Evolutionary conservation across 495 filamentous ascomycete species (phyloP).

Genomic region (Pseudomonodictys pantanalensis): DNA sequence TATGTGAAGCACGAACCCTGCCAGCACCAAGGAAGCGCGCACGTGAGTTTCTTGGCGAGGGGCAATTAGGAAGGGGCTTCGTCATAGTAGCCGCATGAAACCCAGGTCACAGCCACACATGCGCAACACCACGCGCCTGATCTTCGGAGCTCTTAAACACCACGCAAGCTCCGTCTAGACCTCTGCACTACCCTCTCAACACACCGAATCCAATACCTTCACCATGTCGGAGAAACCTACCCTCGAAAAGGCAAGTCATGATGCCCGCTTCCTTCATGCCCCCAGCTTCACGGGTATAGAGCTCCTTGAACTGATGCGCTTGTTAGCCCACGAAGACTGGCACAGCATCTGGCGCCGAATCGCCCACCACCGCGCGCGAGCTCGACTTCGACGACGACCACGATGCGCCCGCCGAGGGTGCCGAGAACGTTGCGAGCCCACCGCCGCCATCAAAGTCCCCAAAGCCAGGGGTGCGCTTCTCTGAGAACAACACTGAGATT

Average conservation of each 20-base stretch:
- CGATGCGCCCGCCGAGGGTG: conserved; percentile 50
- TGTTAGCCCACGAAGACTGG: conserved; percentile 17
- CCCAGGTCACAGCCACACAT: no score
- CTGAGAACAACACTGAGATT: conserved; percentile 45
- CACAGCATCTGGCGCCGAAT: conserved; percentile 55
- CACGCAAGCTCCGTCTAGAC: no score
- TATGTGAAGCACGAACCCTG: no score
- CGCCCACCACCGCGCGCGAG: conserved; percentile 77
- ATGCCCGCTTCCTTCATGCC: neutral
- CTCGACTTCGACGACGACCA: conserved; percentile 87
- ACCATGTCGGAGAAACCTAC: conserved; percentile 20
- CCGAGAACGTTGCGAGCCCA: conserved; percentile 39
- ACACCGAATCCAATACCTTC: no score
- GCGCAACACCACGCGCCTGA: no score
- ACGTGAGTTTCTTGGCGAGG: no score
- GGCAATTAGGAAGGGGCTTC: no score
- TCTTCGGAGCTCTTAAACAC: no score
- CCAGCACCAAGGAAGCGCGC: no score
- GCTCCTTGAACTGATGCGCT: neutral
- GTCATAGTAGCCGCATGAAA: no score
- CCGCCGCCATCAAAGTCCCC: conserved; percentile 38
- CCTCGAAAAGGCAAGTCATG: conserved; percentile 6
- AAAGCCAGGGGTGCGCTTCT: conserved; percentile 44
- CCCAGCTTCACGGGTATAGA: neutral
- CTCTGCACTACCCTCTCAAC: no score